Percentiles rank a stretch among this genome's conserved stretches.
Conservation (phyloP, 352 stramenopile genomes). For the Globisporangium cylindrosporum region DNA sequence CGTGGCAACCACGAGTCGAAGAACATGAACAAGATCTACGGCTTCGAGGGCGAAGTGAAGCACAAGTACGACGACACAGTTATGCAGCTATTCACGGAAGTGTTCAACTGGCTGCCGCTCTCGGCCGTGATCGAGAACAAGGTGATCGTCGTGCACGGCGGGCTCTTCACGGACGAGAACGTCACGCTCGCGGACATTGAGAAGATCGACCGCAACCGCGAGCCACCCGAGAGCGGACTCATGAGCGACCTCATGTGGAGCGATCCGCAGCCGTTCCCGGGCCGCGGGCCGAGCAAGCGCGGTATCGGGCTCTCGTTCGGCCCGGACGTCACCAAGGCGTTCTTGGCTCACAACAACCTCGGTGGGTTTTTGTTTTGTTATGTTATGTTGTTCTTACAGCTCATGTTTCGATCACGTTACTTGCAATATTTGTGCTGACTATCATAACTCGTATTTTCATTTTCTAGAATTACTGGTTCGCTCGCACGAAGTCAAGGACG, state of each 20-base stretch:
- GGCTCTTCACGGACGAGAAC: conserved; percentile 93
- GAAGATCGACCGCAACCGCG: conserved; percentile 94
- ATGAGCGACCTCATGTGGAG: conserved; percentile 93
- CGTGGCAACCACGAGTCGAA: conserved; percentile 99
- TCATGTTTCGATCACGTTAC: conserved; percentile 2
- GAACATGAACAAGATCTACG: conserved; percentile 99
- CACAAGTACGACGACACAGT: conserved; percentile 99
- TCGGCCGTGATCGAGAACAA: conserved; percentile 92
- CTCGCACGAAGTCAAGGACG: conserved; percentile 99
- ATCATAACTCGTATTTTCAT: conserved; percentile 6
- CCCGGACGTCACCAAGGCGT: conserved; percentile 96
- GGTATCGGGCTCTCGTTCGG: conserved; percentile 98
- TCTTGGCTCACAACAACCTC: conserved; percentile 96
- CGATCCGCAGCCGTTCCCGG: conserved; percentile 97
- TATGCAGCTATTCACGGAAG: conserved; percentile 98
- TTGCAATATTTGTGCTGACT: background rate
- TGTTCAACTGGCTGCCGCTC: conserved; percentile 97
- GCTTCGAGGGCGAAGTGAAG: conserved; percentile 99
- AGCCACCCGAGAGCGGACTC: conserved; percentile 92
- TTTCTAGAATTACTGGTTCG: conserved; percentile 92
- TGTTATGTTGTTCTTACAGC: background rate
- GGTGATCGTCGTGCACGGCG: conserved; percentile 97
- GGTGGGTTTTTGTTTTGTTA: conserved; percentile 31
- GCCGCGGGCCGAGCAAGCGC: conserved; percentile 93
- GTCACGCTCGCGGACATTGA: conserved; percentile 94